Conservation (phyloP, 495 filamentous ascomycete species). For the Cairneyella variabilis region DNA sequence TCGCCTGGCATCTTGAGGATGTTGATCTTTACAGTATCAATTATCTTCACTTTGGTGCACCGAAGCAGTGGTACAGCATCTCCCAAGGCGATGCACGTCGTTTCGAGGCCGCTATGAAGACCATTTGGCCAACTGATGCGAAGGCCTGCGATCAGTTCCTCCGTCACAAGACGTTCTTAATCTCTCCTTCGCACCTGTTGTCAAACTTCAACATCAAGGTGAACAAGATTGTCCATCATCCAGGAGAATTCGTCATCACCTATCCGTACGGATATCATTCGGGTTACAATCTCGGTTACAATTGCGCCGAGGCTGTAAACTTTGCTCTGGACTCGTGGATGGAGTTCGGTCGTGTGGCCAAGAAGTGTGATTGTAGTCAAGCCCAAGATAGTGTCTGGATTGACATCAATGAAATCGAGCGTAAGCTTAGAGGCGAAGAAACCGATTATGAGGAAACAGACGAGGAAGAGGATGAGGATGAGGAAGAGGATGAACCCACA, state of each 20-base stretch:
- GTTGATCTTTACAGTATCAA: slow-evolving; percentile 99
- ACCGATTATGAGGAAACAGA: slow-evolving; percentile 87
- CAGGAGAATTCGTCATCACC: slow-evolving; percentile 97
- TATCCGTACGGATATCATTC: slow-evolving; percentile 99
- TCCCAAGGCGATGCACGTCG: slow-evolving; percentile 91
- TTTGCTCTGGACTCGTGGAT: slow-evolving; percentile 95
- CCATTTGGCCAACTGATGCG: slow-evolving; percentile 91
- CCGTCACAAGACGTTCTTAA: slow-evolving; percentile 97
- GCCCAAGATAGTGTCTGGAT: slow-evolving; percentile 96
- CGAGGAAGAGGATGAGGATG: slow-evolving; percentile 70
- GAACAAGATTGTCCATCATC: slow-evolving; percentile 92
- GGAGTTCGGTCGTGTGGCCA: slow-evolving; percentile 91
- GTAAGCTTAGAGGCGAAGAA: slow-evolving; percentile 85
- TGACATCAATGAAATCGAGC: slow-evolving; percentile 89
- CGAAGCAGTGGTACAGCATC: slow-evolving; percentile 99
- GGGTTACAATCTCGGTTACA: slow-evolving; percentile 96
- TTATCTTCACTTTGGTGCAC: slow-evolving; percentile 97
- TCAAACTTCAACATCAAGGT: slow-evolving; percentile 89
- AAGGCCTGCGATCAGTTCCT: slow-evolving; percentile 96
- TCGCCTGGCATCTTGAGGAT: slow-evolving; percentile 98
- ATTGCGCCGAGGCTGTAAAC: slow-evolving; percentile 98
- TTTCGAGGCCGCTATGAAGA: slow-evolving; percentile 94
- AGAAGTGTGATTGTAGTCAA: slow-evolving; percentile 88
- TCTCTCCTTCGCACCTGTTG: slow-evolving; percentile 83
- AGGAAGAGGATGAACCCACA: slow-evolving; percentile 57